A percentile compares a stretch with the other conserved stretches of the same genome.
phyloP scores from a whole-genome alignment of 73 alveolate species.

The Tetrahymena borealis region DNA sequence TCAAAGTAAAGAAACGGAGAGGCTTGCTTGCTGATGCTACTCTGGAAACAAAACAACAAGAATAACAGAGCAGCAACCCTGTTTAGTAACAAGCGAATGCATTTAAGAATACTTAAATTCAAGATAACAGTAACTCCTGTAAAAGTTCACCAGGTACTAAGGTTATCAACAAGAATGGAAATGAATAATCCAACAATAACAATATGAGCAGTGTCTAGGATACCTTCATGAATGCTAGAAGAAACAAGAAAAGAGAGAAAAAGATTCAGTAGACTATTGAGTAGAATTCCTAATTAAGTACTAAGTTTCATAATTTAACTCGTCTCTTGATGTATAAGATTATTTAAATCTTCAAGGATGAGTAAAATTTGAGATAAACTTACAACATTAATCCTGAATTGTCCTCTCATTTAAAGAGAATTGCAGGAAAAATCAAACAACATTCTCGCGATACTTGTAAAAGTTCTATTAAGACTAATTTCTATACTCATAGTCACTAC shows the following conservation, averaged over 20 bases:
- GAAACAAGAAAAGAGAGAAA: neutral
- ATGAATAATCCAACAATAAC: neutral
- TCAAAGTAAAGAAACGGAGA: neutral
- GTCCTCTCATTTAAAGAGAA: neutral
- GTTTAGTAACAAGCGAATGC: neutral
- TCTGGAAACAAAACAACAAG: neutral
- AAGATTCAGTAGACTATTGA: neutral
- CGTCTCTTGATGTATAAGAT: neutral
- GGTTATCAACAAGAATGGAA: neutral
- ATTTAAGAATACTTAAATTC: neutral
- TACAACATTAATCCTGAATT: neutral
- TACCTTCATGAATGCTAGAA: neutral
- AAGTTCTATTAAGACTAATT: neutral
- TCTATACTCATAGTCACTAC: neutral
- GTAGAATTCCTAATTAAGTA: neutral
- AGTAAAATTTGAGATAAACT: neutral
- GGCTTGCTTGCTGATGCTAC: neutral
- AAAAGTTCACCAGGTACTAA: neutral
- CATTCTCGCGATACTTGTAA: neutral
- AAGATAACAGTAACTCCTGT: neutral
- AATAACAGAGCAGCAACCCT: slow-evolving; percentile 1
- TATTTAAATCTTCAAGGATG: neutral
- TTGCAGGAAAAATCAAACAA: neutral
- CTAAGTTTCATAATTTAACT: neutral
- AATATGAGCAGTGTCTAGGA: neutral